Evolutionary conservation across 768 basidiomycete species (phyloP).

Genomic region (Tubosaeta sp.): DNA sequence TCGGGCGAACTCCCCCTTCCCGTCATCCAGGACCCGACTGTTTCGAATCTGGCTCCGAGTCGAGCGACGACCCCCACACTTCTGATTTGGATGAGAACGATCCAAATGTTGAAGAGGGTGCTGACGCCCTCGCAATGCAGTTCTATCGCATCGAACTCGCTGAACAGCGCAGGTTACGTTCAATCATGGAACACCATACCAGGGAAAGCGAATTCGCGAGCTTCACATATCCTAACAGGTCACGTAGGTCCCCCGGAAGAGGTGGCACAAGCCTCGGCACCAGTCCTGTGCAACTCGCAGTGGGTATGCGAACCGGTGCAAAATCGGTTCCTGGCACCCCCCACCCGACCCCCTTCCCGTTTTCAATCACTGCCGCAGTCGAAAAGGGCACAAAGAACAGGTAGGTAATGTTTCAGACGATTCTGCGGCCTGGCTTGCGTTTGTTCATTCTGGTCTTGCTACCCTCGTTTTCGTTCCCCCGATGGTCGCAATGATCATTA

Average conservation of each 20-base stretch:
- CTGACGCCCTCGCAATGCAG: conserved; percentile 83
- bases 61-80: conserved; percentile 30
- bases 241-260: conserved; percentile 5
- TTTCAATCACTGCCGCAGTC: conserved; percentile 91
- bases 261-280: background rate
- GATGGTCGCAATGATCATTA: background rate
- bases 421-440: background rate
- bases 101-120: conserved; percentile 56
- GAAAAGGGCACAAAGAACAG: conserved; percentile 94
- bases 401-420: conserved; percentile 35
- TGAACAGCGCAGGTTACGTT: conserved; percentile 84
- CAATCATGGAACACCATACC: conserved; percentile 88
- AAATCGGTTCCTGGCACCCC: conserved; percentile 21
- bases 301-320: conserved; percentile 5
- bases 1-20: conserved; percentile 10
- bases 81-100: conserved; percentile 33
- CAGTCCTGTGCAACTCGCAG: background rate
- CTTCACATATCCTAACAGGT: background rate
- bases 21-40: conserved; percentile 14
- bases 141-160: conserved; percentile 91
- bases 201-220: conserved; percentile 43
- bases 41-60: conserved; percentile 31
- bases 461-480: background rate
- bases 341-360: conserved; percentile 52
- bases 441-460: background rate